Evolutionary conservation across 345 rosid genomes (phyloP).

Genomic region (Euclidium syriacum): DNA sequence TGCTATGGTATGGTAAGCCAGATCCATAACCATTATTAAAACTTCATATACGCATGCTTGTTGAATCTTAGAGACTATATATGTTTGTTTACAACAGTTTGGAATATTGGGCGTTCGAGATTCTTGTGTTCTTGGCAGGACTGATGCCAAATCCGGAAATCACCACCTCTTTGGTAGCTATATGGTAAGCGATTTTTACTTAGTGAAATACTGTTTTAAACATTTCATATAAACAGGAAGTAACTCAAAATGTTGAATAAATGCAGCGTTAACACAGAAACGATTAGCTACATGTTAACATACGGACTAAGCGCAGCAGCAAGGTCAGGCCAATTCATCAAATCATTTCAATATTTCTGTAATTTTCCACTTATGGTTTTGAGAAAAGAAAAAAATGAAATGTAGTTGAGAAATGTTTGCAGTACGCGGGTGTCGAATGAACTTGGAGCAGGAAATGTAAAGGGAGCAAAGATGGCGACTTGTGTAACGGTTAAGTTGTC

Average conservation of each 20-base stretch:
- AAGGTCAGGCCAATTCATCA: constrained; percentile 45
- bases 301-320: constrained; percentile 79
- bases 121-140: constrained; percentile 73
- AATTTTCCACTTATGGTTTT: neutral
- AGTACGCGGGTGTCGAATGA: constrained; percentile 89
- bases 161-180: constrained; percentile 62
- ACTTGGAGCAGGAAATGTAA: constrained; percentile 55
- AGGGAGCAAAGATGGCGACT: constrained; percentile 50
- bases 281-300: constrained; percentile 55
- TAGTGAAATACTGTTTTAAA: neutral
- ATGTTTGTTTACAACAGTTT: constrained; percentile 32
- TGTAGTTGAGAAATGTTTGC: neutral
- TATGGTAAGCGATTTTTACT: constrained; percentile 40
- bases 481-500: constrained; percentile 45
- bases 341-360: neutral
- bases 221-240: neutral
- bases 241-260: neutral
- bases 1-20: constrained; percentile 69
- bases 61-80: neutral
- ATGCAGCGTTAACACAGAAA: constrained; percentile 53
- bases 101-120: constrained; percentile 81
- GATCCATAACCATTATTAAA: neutral
- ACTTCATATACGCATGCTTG: neutral
- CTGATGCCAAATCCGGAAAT: constrained; percentile 52
- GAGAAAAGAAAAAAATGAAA: neutral